A percentile compares a stretch with the other conserved stretches of the same genome.
Evolutionary conservation across 345 rosid species (phyloP).

Genomic region (Syzygium jambos): DNA sequence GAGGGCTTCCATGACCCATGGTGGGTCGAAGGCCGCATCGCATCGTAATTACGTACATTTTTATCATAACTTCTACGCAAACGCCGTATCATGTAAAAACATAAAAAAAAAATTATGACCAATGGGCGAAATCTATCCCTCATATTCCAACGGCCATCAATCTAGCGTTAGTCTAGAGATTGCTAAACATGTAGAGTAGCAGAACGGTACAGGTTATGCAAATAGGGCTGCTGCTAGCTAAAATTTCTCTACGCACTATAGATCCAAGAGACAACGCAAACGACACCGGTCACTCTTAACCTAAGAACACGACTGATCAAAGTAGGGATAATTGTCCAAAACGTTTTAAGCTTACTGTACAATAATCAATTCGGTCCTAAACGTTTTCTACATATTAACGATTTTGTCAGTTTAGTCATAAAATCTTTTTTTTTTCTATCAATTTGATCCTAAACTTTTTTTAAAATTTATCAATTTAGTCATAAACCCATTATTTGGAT

Average conservation of each 20-base stretch:
- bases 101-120: background rate
- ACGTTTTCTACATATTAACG: too few relatives aligned
- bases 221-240: fast-evolving
- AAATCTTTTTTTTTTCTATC: too few relatives aligned
- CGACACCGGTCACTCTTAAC: background rate
- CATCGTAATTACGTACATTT: background rate
- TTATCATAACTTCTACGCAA: too few relatives aligned
- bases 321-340: too few relatives aligned
- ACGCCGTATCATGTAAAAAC: background rate
- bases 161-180: background rate
- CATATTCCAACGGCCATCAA: background rate
- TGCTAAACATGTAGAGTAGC: background rate
- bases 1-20: background rate
- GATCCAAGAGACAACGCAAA: background rate
- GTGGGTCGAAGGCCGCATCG: background rate
- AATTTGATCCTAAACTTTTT: too few relatives aligned
- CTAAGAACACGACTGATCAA: background rate
- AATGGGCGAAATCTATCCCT: background rate
- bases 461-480: too few relatives aligned
- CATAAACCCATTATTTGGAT: too few relatives aligned
- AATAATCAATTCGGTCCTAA: too few relatives aligned
- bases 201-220: background rate
- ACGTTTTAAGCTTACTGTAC: too few relatives aligned
- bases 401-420: too few relatives aligned
- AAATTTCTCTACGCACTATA: background rate